Conservation (phyloP, 805 yeast species). For the Candida koratica region DNA sequence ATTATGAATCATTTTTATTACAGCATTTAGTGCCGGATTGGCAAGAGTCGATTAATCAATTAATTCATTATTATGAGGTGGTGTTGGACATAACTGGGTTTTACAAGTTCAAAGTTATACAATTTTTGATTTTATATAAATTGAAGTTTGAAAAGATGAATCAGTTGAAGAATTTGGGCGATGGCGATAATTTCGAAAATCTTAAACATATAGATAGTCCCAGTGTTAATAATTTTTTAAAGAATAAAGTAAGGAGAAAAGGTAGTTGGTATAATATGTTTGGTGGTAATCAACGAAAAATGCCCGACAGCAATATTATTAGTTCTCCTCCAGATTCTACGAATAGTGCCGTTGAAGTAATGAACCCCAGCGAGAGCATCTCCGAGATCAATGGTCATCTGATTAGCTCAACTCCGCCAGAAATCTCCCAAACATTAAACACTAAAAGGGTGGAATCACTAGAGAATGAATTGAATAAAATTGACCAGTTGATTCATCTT, state of each 20-base stretch:
- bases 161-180: constrained; percentile 27
- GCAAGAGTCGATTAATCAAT: constrained; percentile 50
- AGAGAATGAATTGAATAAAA: constrained; percentile 40
- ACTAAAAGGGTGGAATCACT: constrained; percentile 26
- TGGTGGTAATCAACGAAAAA: constrained; percentile 23
- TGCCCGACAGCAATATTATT: neutral
- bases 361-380: neutral
- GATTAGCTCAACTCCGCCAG: neutral
- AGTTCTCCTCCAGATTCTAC: neutral
- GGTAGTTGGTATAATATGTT: constrained; percentile 43
- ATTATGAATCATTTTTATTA: constrained; percentile 42
- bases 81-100: constrained; percentile 45
- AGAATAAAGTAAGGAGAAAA: constrained; percentile 25
- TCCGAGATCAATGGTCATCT: neutral
- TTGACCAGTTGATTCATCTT: constrained; percentile 45
- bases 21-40: constrained; percentile 38
- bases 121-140: constrained; percentile 39
- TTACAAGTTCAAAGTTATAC: constrained; percentile 50
- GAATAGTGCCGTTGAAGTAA: neutral
- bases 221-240: constrained; percentile 32
- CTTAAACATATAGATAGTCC: constrained; percentile 39
- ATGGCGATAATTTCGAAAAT: constrained; percentile 20
- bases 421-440: neutral
- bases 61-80: constrained; percentile 42
- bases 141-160: constrained; percentile 37